Percentiles rank a stretch among this genome's conserved stretches.
Conservation (phyloP, 2,329 filamentous ascomycete genomes). For the Cladobotryum mycophilum region DNA sequence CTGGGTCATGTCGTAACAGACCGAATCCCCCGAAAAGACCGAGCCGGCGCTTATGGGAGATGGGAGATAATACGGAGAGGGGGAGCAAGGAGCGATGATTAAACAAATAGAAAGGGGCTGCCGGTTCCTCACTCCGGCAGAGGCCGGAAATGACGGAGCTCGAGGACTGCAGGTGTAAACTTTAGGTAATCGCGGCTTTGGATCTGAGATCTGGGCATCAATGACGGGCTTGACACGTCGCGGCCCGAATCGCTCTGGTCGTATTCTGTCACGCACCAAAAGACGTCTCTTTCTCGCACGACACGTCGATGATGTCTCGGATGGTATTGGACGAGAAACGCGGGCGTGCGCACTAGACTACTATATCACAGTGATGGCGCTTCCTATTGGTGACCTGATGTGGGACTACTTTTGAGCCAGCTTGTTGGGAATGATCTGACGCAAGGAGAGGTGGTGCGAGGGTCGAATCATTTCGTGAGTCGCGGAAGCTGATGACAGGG, state of each 20-base stretch:
- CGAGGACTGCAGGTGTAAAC: conserved; percentile 1
- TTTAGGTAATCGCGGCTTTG: not conserved
- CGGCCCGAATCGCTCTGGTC: conserved; percentile 8
- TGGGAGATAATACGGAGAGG: no score
- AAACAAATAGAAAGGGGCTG: not conserved
- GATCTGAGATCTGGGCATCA: conserved; percentile 7
- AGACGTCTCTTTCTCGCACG: not conserved
- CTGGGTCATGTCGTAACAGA: no score
- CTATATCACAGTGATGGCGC: no score
- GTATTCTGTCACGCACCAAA: not conserved
- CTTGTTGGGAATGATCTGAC: conserved; percentile 8
- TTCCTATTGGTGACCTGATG: not conserved
- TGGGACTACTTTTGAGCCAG: conserved; percentile 3
- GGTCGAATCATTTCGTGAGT: not conserved
- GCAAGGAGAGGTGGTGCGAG: conserved; percentile 6
- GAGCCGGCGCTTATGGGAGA: no score
- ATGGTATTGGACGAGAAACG: no score
- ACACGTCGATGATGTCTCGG: no score
- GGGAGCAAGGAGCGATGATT: no score
- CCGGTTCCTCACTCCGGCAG: not conserved
- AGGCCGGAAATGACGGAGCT: conserved; percentile 6
- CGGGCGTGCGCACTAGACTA: no score
- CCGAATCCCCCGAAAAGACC: no score
- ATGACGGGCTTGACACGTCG: conserved; percentile 6
- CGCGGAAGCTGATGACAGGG: no score